A percentile compares a stretch with the other conserved stretches of the same genome.
These are phyloP conservation scores for Dendrobium nobile DNA, from an alignment of 106 monocot genomes.

Conservation along the genomic window DNA sequence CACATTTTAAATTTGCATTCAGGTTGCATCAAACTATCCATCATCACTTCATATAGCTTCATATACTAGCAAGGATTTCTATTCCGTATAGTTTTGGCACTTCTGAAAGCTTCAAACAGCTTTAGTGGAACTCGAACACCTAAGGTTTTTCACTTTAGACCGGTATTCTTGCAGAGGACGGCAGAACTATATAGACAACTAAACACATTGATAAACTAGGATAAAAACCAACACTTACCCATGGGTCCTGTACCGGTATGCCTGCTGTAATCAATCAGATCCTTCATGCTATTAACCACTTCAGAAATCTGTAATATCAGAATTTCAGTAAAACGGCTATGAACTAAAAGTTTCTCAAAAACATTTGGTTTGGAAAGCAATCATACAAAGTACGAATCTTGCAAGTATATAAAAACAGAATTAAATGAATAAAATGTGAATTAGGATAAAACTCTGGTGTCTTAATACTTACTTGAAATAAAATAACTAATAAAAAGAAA, in stretches of 20 bases:
- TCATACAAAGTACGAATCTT: neutral
- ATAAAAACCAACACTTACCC: constrained; percentile 31
- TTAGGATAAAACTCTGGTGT: neutral
- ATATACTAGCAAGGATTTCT: neutral
- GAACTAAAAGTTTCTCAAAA: neutral
- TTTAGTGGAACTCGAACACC: neutral
- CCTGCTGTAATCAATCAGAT: constrained; percentile 90
- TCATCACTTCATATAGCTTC: neutral
- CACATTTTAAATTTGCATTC: neutral
- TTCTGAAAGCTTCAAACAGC: neutral
- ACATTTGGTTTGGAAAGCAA: neutral
- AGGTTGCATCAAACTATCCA: neutral
- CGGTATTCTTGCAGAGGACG: neutral
- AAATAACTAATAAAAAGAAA: neutral
- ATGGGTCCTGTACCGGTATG: constrained; percentile 80
- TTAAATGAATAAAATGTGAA: neutral
- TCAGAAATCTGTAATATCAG: constrained; percentile 68
- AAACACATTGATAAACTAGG: neutral
- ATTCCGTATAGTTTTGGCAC: neutral
- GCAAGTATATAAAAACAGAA: neutral
- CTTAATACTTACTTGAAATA: neutral
- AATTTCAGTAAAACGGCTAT: constrained; percentile 2
- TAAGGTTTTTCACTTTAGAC: neutral
- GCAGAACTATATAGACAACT: neutral
- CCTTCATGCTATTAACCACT: constrained; percentile 96